phyloP scores from a whole-genome alignment of 495 filamentous ascomycete species.

The Annulohypoxylon nitens region DNA sequence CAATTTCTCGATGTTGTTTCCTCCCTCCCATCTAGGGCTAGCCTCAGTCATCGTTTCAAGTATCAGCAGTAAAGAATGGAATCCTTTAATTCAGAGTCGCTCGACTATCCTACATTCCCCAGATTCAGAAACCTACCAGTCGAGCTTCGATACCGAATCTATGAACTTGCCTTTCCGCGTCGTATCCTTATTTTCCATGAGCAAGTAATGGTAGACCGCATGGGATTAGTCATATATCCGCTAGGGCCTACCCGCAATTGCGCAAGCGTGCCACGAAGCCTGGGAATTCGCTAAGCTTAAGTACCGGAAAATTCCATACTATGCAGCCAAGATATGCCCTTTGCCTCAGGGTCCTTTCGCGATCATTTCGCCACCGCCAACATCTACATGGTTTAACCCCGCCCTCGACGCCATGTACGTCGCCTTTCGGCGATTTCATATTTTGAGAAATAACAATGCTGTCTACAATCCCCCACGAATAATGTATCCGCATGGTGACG shows the following conservation, averaged over 20 bases:
- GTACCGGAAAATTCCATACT: slow-evolving; percentile 1
- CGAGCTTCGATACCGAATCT: slow-evolving; percentile 4
- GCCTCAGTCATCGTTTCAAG: too few species aligned
- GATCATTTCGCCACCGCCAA: background rate
- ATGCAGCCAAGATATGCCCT: background rate
- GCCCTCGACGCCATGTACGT: slow-evolving; percentile 4
- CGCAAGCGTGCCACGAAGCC: slow-evolving; percentile 1
- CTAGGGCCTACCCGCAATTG: slow-evolving; percentile 5
- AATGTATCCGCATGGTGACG: background rate
- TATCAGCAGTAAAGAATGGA: background rate
- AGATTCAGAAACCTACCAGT: background rate
- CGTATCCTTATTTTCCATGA: slow-evolving; percentile 5
- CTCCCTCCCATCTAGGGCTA: too few species aligned
- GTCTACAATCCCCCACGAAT: background rate
- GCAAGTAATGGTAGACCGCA: background rate
- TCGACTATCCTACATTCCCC: background rate
- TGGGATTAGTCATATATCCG: background rate
- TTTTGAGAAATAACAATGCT: background rate
- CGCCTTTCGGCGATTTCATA: background rate
- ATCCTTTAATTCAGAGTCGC: background rate
- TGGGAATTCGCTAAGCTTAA: background rate
- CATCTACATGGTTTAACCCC: slow-evolving; percentile 7
- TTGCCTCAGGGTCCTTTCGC: background rate
- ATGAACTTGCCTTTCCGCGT: slow-evolving; percentile 4
- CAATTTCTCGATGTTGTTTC: too few species aligned